Percentiles rank a stretch among this genome's conserved stretches.
Conservation (phyloP, 257 asterid genomes). For the Gentiana straminea region DNA sequence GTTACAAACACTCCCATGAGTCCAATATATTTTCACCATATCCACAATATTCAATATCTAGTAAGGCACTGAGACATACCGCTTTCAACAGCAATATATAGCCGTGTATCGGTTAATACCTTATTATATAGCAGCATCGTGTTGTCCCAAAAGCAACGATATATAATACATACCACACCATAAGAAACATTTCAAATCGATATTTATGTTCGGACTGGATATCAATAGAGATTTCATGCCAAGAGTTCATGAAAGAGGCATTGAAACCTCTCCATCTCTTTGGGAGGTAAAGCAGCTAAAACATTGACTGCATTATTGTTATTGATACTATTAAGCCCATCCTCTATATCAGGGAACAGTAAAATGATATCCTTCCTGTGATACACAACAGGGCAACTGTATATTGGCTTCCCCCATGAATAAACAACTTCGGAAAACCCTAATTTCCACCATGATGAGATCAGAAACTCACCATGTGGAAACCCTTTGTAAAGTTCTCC, state of each 20-base stretch:
- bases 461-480: constrained; percentile 77
- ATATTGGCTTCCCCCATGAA: constrained; percentile 83
- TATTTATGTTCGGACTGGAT: too few relatives aligned
- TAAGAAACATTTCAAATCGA: too few relatives aligned
- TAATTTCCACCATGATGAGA: constrained; percentile 89
- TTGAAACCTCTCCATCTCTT: constrained; percentile 59
- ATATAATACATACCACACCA: too few relatives aligned
- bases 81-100: too few relatives aligned
- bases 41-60: too few relatives aligned
- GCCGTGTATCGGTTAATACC: too few relatives aligned
- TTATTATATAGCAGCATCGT: too few relatives aligned
- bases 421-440: constrained; percentile 66
- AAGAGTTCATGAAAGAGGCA: constrained; percentile 28
- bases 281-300: constrained; percentile 63
- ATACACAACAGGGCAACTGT: constrained; percentile 76
- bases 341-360: constrained; percentile 49
- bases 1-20: too few relatives aligned
- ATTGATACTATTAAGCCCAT: constrained; percentile 11
- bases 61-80: too few relatives aligned
- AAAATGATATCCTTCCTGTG: constrained; percentile 65
- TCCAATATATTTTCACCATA: too few relatives aligned
- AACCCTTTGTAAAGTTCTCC: constrained; percentile 74
- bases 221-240: not conserved
- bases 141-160: too few relatives aligned
- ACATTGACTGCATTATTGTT: constrained; percentile 47